phyloP scores from a whole-genome alignment of 108 stramenopile species.

The Cylindrotheca closterium region DNA sequence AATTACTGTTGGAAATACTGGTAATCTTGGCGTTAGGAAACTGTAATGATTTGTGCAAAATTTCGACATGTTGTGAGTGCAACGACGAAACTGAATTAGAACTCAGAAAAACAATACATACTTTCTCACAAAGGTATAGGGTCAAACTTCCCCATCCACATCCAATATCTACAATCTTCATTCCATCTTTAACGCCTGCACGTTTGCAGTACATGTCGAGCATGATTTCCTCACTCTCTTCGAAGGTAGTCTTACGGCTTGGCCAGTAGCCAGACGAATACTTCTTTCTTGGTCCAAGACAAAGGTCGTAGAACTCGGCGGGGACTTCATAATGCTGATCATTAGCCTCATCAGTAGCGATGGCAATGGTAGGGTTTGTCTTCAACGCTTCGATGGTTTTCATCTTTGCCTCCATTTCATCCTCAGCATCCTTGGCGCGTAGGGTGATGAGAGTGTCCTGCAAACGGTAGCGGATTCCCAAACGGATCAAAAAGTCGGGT shows the following conservation, averaged over 20 bases:
- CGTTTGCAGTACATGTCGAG: conserved; percentile 84
- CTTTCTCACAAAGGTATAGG: conserved; percentile 55
- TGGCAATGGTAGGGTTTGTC: conserved; percentile 77
- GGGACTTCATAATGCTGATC: conserved; percentile 98
- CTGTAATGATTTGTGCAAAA: conserved; percentile 1
- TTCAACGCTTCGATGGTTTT: conserved; percentile 51
- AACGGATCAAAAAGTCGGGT: conserved; percentile 70
- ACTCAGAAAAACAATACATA: conserved; percentile 2
- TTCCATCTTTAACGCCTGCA: conserved; percentile 84
- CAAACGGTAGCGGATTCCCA: conserved; percentile 65
- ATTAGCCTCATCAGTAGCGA: conserved; percentile 86
- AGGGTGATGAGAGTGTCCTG: conserved; percentile 50
- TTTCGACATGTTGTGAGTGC: background rate
- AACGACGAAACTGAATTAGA: background rate
- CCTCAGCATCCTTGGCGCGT: conserved; percentile 25
- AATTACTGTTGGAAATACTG: conserved; percentile 80
- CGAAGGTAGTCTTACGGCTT: conserved; percentile 42
- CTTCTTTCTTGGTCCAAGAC: conserved; percentile 91
- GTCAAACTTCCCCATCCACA: conserved; percentile 96
- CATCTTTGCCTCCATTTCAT: conserved; percentile 51
- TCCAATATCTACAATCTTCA: conserved; percentile 78
- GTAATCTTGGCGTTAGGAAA: conserved; percentile 74
- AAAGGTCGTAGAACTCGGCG: conserved; percentile 85
- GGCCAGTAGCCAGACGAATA: conserved; percentile 88
- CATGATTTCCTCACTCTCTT: conserved; percentile 86